Evolutionary conservation across 257 asterid species (phyloP), one percentile per base, ranked within the genome.

Genomic region (Agastache rugosa): DNA sequence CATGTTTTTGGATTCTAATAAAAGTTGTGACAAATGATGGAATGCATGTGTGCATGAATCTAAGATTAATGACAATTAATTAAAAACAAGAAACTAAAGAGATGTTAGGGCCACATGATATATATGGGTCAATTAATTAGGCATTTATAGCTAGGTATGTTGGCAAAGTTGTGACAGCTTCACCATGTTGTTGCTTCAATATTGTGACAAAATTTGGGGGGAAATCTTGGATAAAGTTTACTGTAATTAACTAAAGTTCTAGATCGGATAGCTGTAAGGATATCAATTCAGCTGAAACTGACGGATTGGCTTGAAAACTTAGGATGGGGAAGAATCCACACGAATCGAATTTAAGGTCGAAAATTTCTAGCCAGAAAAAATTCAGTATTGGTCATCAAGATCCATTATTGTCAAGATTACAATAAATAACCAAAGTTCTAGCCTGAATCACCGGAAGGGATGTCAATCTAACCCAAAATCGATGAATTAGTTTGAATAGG

Each of bases 91-190:
- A 12, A 54, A n/a, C 2, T 9, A 42, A 58, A 8, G 25, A 29
- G 61, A 56, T 37, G 19, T 27, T 39, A 16, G 27, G 44, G 48
- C 60, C 75, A 58, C 44, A 29, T n/a, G n/a, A n/a, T n/a, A n/a
- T n/a, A n/a, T 17, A 14, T 23, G 17, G 60, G 41, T 50, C 69
- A 63, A 71, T 34, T 11, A 50, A 29, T 56, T 65, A 44, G 63
- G 35, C 74, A 25, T 39, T 59, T 53, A 73, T 53, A 73, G 55
- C 74, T 56, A 66, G 58, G 56, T 34, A 58, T 73, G 75, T 74
- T 66, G 69, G 78, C 69, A 60, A 73, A 78, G 22, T 66, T 78
- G 78, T 78, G 78, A 72, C 82, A 72, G 39, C 53, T 78, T 73
- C 79, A 64, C 77, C 35, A 53, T 53, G 25, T 27, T 53, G 71